A percentile compares a stretch with the other conserved stretches of the same genome.
phyloP scores from a whole-genome alignment of 2,329 filamentous ascomycete species.

The Ceratocystis cacaofunesta region DNA sequence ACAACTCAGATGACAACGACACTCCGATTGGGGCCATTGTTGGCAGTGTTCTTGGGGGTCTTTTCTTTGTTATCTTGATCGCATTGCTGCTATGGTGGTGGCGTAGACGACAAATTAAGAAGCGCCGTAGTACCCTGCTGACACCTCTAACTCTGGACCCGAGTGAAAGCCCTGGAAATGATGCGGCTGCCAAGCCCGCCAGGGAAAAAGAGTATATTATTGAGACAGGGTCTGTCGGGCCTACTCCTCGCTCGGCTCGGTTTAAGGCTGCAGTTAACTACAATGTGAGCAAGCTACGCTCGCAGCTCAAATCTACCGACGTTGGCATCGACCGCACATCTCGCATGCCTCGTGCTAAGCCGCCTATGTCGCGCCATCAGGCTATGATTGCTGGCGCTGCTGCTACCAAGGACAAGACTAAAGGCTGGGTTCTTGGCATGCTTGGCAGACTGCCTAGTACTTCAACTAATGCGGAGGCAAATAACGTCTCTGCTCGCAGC shows the following conservation, averaged over 20 bases:
- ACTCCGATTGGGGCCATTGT: constrained; percentile 31
- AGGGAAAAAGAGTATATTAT: constrained; percentile 27
- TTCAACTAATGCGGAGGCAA: constrained; percentile 1
- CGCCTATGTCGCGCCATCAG: constrained; percentile 13
- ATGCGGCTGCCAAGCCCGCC: constrained; percentile 19
- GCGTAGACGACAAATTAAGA: constrained; percentile 29
- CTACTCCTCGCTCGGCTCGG: constrained; percentile 32
- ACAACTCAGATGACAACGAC: constrained; percentile 19
- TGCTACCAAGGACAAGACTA: constrained; percentile 22
- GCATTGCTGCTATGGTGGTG: constrained; percentile 37
- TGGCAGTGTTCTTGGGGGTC: constrained; percentile 36
- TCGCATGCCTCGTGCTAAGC: constrained; percentile 22
- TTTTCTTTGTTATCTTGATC: constrained; percentile 32
- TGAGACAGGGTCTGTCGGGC: constrained; percentile 34
- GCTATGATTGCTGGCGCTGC: constrained; percentile 23
- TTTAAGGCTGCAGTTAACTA: constrained; percentile 27
- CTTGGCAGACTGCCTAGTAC: constrained; percentile 9
- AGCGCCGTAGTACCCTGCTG: constrained; percentile 34
- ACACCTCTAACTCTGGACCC: constrained; percentile 32
- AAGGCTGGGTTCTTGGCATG: constrained; percentile 19
- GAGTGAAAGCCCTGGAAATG: constrained; percentile 15
- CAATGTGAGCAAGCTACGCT: constrained; percentile 18
- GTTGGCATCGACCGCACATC: constrained; percentile 34
- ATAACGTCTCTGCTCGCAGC: constrained; percentile 4
- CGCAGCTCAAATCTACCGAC: constrained; percentile 6